Evolutionary conservation across 2,329 filamentous ascomycete genomes (phyloP), one percentile per base, ranked within the genome.

Genomic region (Akanthomyces muscarius): DNA sequence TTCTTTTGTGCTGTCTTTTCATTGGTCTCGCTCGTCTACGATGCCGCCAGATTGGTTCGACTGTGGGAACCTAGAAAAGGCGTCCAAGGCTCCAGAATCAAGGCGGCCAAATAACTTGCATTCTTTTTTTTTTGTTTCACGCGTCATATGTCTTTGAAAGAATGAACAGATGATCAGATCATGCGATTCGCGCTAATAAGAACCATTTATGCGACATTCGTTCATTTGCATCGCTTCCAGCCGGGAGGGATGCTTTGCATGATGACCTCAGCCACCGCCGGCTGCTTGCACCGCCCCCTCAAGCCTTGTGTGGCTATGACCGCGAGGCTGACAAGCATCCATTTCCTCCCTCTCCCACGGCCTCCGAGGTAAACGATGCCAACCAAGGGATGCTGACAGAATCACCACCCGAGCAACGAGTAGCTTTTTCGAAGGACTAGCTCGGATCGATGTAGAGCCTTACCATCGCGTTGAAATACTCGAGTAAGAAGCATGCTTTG

Each of bases 1-100:
- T 36, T 33, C 8, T 50, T 50, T 47, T 5, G 33, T 25, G 14
- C 16, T n/a, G 6, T n/a, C 28, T 21, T 58, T 44, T 47, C 30
- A 58, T 58, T 58, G 55, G 55, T 41, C 28, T 45, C 16, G 30
- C 42, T 58, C 55, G 55, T 58, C 55, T 58, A 41, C 44, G 30
- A 58, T 50, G 55, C 28, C 11, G 45, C 55, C 30, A 50, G 44
- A 58, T 58, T 58, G 55, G 55, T 58, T 30, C 44, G 55, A 25
- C 25, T 14, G 41, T 36, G 28, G 28, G 4, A 4, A 48, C 4
- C 13, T 18, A 23, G 41, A 58, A 56, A 58, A 58, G 55, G 55
- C 55, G 55, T 58, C 44, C 55, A 57, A 16, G 53, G 23, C 53
- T 45, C 38, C 53, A 56, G 41, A 54, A 25, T n/a, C 2, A 50